Conservation (phyloP, 2,329 filamentous ascomycete genomes). For the Colletotrichum sojae region DNA sequence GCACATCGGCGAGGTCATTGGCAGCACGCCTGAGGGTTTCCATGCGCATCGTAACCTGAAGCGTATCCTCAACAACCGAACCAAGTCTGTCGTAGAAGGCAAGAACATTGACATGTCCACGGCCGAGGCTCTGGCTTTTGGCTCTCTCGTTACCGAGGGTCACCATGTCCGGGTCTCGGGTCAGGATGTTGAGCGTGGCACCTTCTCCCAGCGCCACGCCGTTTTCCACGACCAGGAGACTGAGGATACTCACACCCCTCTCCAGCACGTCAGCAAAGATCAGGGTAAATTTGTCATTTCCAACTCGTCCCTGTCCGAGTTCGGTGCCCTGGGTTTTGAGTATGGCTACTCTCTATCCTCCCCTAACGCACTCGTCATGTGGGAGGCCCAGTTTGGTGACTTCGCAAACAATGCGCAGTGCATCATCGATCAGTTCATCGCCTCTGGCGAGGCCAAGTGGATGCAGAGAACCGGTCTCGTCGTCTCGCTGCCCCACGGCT, state of each 20-base stretch:
- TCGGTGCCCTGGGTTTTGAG: conserved; percentile 90
- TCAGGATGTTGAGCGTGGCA: conserved; percentile 99
- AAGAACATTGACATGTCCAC: conserved; percentile 98
- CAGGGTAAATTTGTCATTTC: conserved; percentile 97
- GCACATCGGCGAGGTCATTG: conserved; percentile 87
- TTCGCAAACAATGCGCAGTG: conserved; percentile 99
- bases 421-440: conserved; percentile 99
- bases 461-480: conserved; percentile 97
- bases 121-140: conserved; percentile 95
- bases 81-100: conserved; percentile 93
- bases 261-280: conserved; percentile 89
- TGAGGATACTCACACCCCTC: conserved; percentile 91
- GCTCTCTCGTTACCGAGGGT: conserved; percentile 89
- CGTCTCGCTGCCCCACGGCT: conserved; percentile 96
- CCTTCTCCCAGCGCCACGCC: conserved; percentile 97
- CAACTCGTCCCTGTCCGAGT: conserved; percentile 88
- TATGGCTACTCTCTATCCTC: conserved; percentile 98
- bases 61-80: conserved; percentile 90
- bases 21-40: conserved; percentile 86
- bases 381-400: conserved; percentile 99
- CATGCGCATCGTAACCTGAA: conserved; percentile 94
- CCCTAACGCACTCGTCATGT: conserved; percentile 97
- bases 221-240: conserved; percentile 98
- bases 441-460: conserved; percentile 98
- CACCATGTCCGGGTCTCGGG: conserved; percentile 98